Percentiles rank a stretch among this genome's conserved stretches.
Conservation (phyloP, 768 basidiomycete genomes). For the Mycena olivaceomarginata region DNA sequence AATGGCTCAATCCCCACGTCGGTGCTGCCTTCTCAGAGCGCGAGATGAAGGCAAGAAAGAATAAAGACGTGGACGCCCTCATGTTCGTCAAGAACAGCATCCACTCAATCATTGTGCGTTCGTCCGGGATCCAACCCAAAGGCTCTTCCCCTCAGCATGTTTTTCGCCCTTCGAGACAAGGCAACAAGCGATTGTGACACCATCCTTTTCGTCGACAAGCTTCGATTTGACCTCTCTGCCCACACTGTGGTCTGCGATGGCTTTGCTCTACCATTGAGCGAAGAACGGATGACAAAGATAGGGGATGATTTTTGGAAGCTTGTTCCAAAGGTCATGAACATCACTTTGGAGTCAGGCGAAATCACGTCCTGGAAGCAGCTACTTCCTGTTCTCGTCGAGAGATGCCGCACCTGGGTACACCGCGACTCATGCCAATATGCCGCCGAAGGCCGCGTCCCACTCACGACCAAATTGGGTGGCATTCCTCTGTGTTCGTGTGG, state of each 20-base stretch:
- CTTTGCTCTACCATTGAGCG: slow-evolving; percentile 52
- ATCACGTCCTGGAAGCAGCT: slow-evolving; percentile 69
- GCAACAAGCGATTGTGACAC: slow-evolving; percentile 51
- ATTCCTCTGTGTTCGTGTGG: slow-evolving; percentile 74
- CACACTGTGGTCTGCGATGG: slow-evolving; percentile 64
- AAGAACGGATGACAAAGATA: slow-evolving; percentile 45
- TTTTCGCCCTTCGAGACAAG: no score
- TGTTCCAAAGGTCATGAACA: slow-evolving; percentile 34
- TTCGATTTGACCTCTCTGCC: slow-evolving; percentile 69
- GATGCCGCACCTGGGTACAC: slow-evolving; percentile 74
- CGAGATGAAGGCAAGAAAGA: slow-evolving; percentile 55
- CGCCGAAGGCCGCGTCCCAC: slow-evolving; percentile 56
- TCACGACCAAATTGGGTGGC: slow-evolving; percentile 57
- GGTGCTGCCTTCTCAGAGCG: slow-evolving; percentile 45
- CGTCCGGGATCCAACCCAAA: no score
- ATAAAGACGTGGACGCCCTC: slow-evolving; percentile 58
- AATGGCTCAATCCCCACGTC: slow-evolving; percentile 56
- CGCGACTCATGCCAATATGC: slow-evolving; percentile 69
- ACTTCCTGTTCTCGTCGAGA: slow-evolving; percentile 48
- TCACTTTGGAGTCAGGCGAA: slow-evolving; percentile 57
- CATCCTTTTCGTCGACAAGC: slow-evolving; percentile 65
- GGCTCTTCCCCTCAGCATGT: no score
- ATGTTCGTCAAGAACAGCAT: no score
- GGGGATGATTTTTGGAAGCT: slow-evolving; percentile 28
- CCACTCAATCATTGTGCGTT: no score